Base-by-base conservation (phyloP, 2,329 filamentous ascomycete genomes). In the Leptosphaerulina australis region DNA sequence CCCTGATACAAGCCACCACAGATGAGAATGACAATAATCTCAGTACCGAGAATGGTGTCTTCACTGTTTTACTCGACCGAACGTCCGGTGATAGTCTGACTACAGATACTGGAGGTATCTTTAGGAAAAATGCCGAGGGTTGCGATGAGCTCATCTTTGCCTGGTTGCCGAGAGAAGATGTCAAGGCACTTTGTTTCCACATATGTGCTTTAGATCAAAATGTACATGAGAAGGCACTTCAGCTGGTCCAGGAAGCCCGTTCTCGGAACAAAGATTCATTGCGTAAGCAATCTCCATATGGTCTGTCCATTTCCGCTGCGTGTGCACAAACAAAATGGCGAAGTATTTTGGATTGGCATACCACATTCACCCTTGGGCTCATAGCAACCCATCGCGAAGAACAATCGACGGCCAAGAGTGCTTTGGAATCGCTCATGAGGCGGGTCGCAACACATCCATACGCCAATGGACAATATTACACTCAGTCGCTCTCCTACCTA, bases 331-430 rank as follows among this genome's bases (percentile, higher is more conserved):
- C 82, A 8, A 78, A 82, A 53, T 91, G 87, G 86, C 82, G 86
- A 40, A 79, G 77, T 47, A 80, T 85, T 43, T 77, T 90, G 6
- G 82, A 84, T 51, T 86, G 84, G 67, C 88, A 90, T 56, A 78
- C 91, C 26, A 82, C 87, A 40, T 79, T 91, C n/a, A 80, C 92
- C 14, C 82, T 87, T 20, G 85, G 86, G 3, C 81, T 94, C 40
- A 79, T 88, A 46, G 80, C 84, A 1, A 88, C 87, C 35, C 86
- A 84, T 31, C 83, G 86, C 39, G 88, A 86, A 31, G 84, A 90
- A 53, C 92, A 88, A 85, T 73, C 79, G 9, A 78, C 79, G 33
- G 64, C 59, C 12, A 50, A 64, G 24, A 49, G 63, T 39, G 56
- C 62, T 11, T 22, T 68, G 9, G 31, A 22, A 0, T 58, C 62